phyloP scores from a whole-genome alignment of 2,329 filamentous ascomycete species.

The Fusarium sp. region DNA sequence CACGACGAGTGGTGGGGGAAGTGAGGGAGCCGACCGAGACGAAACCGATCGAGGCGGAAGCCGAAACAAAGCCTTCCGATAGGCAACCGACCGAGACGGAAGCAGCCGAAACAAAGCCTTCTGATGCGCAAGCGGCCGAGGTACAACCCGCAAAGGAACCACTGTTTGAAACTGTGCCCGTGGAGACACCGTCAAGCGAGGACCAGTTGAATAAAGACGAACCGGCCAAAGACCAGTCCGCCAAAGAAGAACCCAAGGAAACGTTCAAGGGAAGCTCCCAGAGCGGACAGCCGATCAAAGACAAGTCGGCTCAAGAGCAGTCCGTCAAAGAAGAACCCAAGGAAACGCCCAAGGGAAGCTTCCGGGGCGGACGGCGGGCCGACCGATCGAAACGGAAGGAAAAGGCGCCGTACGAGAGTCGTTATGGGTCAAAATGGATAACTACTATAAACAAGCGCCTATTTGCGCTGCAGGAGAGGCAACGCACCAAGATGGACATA shows the following conservation, averaged over 20 bases:
- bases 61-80: neutral
- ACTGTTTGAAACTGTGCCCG: neutral
- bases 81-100: neutral
- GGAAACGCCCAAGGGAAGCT: neutral
- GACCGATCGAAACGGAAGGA: neutral
- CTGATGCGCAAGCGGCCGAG: neutral
- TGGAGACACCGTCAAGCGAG: neutral
- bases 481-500: constrained; percentile 1
- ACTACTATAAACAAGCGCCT: neutral
- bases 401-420: neutral
- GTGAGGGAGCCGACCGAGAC: neutral
- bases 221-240: neutral
- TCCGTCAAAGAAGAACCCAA: neutral
- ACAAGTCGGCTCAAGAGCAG: neutral
- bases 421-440: neutral
- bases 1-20: neutral
- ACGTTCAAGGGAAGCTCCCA: neutral
- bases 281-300: neutral
- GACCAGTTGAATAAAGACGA: neutral
- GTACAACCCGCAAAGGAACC: neutral
- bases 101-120: neutral
- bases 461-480: constrained; percentile 3
- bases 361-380: neutral
- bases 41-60: neutral
- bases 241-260: neutral